Base-by-base conservation (phyloP, 75 land plant species). In the Azolla pinnata region DNA sequence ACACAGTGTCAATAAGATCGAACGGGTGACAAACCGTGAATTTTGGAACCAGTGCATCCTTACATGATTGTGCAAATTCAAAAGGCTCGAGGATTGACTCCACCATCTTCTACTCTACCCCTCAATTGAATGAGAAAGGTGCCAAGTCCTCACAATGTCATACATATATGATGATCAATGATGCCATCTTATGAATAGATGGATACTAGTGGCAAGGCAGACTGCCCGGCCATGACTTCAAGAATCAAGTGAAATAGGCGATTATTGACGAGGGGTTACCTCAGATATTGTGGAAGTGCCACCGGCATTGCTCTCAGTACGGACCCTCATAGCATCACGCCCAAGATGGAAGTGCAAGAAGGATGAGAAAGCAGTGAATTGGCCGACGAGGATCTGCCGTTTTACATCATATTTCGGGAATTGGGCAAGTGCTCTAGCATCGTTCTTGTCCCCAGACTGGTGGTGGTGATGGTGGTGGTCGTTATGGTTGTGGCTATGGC, bases 231-330 rank as follows among this genome's bases (percentile, higher is more conserved):
- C 2, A 4, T 25, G 29, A 53, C 26, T 0, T 19, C 12, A 2
- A 0, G 4, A 1, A 0, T 53, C 30, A 53, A 20, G n/a, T 27
- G 26, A 3, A 25, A 25, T 27, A 16, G 55, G 29, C 55, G 31
- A 53, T 17, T 16, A 53, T 53, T 17, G 55, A 18, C 0, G 5
- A 16, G n/a, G n/a, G n/a, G n/a, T n/a, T 27, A 59, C 78, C 78
- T 76, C 79, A 24, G 79, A 76, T 23, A 76, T 76, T 46, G 79
- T 72, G 18, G 79, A 76, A 21, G 76, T 72, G 10, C 79, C 79
- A 24, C 79, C 79, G 0, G 79, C 79, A 62, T 76, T 76, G 31
- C 54, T 23, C 57, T 76, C 79, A 30, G 56, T 61, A 9, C 49
- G 51, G 46, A 76, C 75, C 16, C 79, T 71, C 26, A 20, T 62